Percentiles rank a stretch among this genome's conserved stretches.
Evolutionary conservation across 2,329 filamentous ascomycete genomes (phyloP).

Genomic region (Fusarium hainanense): DNA sequence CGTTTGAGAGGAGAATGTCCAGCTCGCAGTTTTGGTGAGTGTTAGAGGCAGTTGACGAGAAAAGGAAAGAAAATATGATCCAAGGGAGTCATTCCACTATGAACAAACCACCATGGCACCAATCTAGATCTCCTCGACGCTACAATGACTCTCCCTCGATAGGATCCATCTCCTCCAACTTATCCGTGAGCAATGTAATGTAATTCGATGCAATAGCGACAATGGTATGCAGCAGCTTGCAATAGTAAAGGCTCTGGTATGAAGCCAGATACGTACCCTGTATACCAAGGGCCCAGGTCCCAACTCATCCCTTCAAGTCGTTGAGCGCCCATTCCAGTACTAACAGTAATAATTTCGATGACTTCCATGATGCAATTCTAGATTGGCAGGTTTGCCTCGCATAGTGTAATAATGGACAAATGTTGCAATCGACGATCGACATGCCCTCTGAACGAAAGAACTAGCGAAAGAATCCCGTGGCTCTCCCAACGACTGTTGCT

Average conservation of each 20-base stretch:
- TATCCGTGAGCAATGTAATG: background rate
- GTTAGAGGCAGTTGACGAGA: constrained; percentile 17
- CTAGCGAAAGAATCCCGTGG: background rate
- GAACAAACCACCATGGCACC: background rate
- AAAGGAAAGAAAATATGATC: constrained; percentile 1
- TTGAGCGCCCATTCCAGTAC: constrained; percentile 33
- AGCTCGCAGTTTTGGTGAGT: background rate
- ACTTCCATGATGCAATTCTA: background rate
- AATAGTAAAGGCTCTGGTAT: constrained; percentile 32
- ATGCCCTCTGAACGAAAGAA: background rate
- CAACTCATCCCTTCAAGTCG: constrained; percentile 12
- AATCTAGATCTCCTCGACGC: background rate
- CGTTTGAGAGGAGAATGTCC: background rate
- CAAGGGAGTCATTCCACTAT: background rate
- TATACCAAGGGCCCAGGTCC: constrained; percentile 9
- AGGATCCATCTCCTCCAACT: background rate
- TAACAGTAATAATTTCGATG: background rate
- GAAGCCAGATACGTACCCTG: constrained; percentile 18
- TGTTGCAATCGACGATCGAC: background rate
- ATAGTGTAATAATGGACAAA: background rate
- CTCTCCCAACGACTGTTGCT: background rate
- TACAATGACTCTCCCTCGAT: constrained; percentile 25
- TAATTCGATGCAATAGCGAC: background rate
- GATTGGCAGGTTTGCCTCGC: background rate
- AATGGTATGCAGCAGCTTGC: constrained; percentile 26